Base-by-base conservation (phyloP, 73 alveolate genomes). In the Durusdinium trenchii region DNA sequence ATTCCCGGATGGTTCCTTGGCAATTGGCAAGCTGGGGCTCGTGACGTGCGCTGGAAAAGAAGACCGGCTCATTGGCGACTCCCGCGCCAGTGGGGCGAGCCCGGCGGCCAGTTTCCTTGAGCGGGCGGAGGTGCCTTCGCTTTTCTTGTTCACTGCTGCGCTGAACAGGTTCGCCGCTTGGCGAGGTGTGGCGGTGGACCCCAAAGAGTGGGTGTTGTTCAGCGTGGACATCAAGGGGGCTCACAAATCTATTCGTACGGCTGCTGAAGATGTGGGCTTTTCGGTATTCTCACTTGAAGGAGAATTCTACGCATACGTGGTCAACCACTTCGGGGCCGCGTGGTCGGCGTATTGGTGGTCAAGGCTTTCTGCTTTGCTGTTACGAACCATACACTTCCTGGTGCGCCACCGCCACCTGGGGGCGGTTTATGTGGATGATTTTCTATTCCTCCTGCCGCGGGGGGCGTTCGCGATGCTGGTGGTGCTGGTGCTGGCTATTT, bases 351-450 rank as follows among this genome's bases (percentile, higher is more conserved):
- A 48, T 32, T 46, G 93, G 71, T 82, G 93, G 93, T 23, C 35
- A 32, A 10, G 45, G 32, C 23, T 86, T 3, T 45, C 60, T 23
- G 75, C 82, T 3, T 35, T 38, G 48, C 62, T 54, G 18, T 3
- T 52, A 42, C 81, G 83, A 3, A 30, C 47, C 5, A 38, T 42
- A 62, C 95, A 86, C 48, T 60, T 57, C n/a, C 35, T 60, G 18
- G 35, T 86, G 64, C 45, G 95, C 14, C 95, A 40, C 32, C 45
- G 43, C 35, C 95, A 86, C 40, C 7, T 54, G 10, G 83, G 81
- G 16, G 81, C 46, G 26, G 64, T 86, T n/a, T 86, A 86, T 32
- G 95, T 57, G 46, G 95, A 86, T 60, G 95, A 86, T 20, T 54
- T 54, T 38, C 75, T 86, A 6, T 54, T 36, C 40, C n/a, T 86